phyloP scores from a whole-genome alignment of 371 early-diverging fungal species.

The Rhizopus microsporus region DNA sequence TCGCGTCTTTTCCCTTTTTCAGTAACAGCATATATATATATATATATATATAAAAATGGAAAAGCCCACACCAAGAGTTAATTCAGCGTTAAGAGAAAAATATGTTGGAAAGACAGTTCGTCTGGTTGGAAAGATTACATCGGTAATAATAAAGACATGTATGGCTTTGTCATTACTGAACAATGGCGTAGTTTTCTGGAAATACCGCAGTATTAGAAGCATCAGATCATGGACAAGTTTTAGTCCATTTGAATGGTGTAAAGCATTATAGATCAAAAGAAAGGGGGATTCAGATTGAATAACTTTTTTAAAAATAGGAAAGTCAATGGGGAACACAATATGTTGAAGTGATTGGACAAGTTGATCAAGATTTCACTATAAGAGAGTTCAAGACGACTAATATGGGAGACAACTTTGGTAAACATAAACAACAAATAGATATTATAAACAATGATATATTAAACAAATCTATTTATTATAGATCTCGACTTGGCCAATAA shows the following conservation, averaged over 20 bases:
- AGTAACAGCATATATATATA: background rate
- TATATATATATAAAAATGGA: too few species aligned
- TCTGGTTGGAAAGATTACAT: constrained; percentile 53
- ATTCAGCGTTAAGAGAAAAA: constrained; percentile 57
- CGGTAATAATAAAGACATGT: constrained; percentile 37
- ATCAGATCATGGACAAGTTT: constrained; percentile 52
- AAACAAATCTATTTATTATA: constrained; percentile 10
- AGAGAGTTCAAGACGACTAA: constrained; percentile 44
- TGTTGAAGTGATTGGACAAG: constrained; percentile 50
- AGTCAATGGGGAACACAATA: constrained; percentile 44
- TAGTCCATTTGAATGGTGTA: constrained; percentile 56
- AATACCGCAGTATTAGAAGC: constrained; percentile 55
- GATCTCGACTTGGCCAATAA: constrained; percentile 48
- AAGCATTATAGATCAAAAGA: constrained; percentile 11
- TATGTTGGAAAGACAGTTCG: constrained; percentile 58
- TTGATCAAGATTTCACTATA: constrained; percentile 39
- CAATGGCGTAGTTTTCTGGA: constrained; percentile 45
- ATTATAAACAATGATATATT: background rate
- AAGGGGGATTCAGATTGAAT: background rate
- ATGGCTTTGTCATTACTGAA: background rate
- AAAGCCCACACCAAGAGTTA: constrained; percentile 66
- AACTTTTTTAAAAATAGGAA: constrained; percentile 25
- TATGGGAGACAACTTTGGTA: constrained; percentile 43
- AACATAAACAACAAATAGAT: constrained; percentile 1
- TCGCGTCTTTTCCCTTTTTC: background rate